These are phyloP conservation scores for Dendrostoma leiphaemia DNA, from an alignment of 2,329 filamentous ascomycete genomes.

Conservation along the genomic window DNA sequence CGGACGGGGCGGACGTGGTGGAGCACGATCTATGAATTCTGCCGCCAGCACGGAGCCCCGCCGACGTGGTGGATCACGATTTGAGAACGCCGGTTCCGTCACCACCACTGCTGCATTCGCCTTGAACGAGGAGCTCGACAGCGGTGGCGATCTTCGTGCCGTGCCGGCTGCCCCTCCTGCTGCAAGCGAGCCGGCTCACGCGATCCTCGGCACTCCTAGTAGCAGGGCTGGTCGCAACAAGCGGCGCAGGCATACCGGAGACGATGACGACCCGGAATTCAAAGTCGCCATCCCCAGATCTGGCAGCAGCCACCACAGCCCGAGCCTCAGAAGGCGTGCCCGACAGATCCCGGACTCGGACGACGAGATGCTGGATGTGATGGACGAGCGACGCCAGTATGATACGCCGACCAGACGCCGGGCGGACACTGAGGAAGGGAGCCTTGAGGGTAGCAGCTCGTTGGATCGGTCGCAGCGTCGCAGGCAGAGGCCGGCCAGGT, in stretches of 20 bases:
- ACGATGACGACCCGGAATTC: slow-evolving; percentile 12
- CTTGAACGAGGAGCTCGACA: slow-evolving; percentile 10
- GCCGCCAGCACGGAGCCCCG: too few relatives aligned
- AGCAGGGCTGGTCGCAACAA: slow-evolving; percentile 13
- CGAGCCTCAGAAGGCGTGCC: slow-evolving; percentile 11
- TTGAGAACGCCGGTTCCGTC: not conserved
- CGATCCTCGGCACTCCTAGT: slow-evolving; percentile 18
- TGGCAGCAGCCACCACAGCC: slow-evolving; percentile 13
- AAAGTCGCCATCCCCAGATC: slow-evolving; percentile 6
- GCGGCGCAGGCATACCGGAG: slow-evolving; percentile 7
- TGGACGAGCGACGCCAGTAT: slow-evolving; percentile 1
- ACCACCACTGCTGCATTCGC: slow-evolving; percentile 14
- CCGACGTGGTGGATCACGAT: not conserved
- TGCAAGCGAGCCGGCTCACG: not conserved
- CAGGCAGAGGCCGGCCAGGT: slow-evolving; percentile 19
- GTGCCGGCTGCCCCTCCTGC: not conserved
- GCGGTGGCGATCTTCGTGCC: not conserved
- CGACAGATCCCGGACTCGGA: slow-evolving; percentile 13
- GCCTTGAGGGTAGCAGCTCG: slow-evolving; percentile 12
- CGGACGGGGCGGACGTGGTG: slow-evolving; percentile 13
- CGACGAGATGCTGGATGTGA: slow-evolving; percentile 13
- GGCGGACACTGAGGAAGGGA: slow-evolving; percentile 6
- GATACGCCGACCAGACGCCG: not conserved
- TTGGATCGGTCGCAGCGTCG: slow-evolving; percentile 17
- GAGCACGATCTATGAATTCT: slow-evolving; percentile 1